A percentile compares a stretch with the other conserved stretches of the same genome.
phyloP scores from a whole-genome alignment of 208 protist genomes.

The Lotmaria passim region DNA sequence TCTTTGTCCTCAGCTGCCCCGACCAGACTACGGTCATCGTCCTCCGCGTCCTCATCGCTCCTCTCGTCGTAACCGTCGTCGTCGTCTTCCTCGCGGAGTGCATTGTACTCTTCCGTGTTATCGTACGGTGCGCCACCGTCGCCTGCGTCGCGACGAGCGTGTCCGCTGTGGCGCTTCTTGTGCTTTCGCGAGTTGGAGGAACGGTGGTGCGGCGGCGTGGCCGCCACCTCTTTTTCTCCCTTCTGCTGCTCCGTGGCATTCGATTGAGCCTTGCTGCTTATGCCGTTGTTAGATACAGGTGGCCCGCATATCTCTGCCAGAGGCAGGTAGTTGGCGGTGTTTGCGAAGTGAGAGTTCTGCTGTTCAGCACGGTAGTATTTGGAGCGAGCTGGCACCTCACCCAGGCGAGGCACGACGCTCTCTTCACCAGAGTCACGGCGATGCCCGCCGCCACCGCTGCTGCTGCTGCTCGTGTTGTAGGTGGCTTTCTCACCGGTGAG shows the following conservation, averaged over 20 bases:
- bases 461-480: neutral
- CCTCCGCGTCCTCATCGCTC: neutral
- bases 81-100: neutral
- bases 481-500: neutral
- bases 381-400: constrained; percentile 33
- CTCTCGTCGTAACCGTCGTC: neutral
- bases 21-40: too few relatives aligned
- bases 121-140: constrained; percentile 10
- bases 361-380: constrained; percentile 35
- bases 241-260: neutral
- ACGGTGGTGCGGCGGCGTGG: neutral
- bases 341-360: constrained; percentile 21
- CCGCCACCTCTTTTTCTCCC: neutral
- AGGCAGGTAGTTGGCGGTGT: constrained; percentile 23
- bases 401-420: constrained; percentile 12
- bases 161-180: neutral
- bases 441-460: neutral
- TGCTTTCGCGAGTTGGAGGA: neutral
- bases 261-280: too few relatives aligned
- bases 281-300: constrained; percentile 6
- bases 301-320: constrained; percentile 26
- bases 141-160: neutral
- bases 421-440: neutral
- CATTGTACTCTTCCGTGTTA: constrained; percentile 1
- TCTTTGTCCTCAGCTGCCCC: neutral